Conservation (phyloP, 305 asterid species). For the Solanum chacoense region DNA sequence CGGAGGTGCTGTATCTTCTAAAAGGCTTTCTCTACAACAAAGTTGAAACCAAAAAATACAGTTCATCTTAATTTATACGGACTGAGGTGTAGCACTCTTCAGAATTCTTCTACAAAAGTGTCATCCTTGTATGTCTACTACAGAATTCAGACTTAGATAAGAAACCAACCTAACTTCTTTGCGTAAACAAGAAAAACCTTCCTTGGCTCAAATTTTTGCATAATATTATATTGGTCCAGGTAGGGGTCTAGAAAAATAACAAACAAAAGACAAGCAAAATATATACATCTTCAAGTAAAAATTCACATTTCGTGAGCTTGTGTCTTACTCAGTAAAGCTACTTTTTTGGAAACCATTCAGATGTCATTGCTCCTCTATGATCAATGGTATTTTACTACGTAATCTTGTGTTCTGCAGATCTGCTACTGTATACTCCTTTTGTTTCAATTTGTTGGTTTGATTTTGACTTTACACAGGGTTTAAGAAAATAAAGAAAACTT, state of each 20-base stretch:
- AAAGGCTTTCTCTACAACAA: neutral
- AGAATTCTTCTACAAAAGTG: neutral
- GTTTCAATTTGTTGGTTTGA: neutral
- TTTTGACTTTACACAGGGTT: neutral
- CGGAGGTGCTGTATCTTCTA: neutral
- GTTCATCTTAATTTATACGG: neutral
- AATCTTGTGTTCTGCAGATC: neutral
- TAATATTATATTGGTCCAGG: neutral
- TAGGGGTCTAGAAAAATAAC: neutral
- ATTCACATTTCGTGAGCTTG: neutral
- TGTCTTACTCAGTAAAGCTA: neutral
- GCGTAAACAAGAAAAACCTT: neutral
- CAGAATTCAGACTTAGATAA: neutral
- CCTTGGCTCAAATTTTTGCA: neutral
- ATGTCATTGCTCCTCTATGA: neutral
- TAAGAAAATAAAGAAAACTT: neutral
- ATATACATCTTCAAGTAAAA: neutral
- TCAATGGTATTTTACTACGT: neutral
- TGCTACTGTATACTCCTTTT: neutral
- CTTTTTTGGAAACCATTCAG: neutral
- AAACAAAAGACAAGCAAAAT: neutral
- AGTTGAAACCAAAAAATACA: neutral
- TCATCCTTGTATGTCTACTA: neutral
- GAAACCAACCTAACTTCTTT: neutral
- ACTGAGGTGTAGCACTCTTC: neutral